Evolutionary conservation across 805 yeast species (phyloP).

Genomic region (Torulaspora gathmanii): DNA sequence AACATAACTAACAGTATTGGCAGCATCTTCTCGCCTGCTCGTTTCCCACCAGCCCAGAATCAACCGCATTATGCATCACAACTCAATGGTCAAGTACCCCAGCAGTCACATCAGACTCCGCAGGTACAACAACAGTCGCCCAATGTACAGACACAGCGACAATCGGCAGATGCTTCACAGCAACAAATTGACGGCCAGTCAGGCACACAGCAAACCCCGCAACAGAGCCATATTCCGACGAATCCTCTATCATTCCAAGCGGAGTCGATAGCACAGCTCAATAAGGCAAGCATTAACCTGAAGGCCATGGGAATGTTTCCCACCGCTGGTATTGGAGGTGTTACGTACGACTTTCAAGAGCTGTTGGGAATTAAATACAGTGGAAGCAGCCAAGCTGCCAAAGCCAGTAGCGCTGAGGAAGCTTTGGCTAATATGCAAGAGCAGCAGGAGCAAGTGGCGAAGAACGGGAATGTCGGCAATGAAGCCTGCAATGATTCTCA

Average conservation of each 20-base stretch:
- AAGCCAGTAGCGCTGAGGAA: conserved; percentile 29
- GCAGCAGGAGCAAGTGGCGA: conserved; percentile 24
- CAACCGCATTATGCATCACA: conserved; percentile 24
- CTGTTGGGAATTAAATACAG: conserved; percentile 20
- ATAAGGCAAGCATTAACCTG: conserved; percentile 20
- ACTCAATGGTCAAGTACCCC: conserved; percentile 18
- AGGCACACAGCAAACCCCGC: conserved; percentile 11
- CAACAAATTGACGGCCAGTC: conserved; percentile 10
- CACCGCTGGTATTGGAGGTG: conserved; percentile 33
- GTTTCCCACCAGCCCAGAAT: conserved; percentile 16
- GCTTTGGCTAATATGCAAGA: conserved; percentile 33
- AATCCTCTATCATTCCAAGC: conserved; percentile 15
- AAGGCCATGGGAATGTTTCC: conserved; percentile 28
- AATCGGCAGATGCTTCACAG: conserved; percentile 14
- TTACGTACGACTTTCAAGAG: conserved; percentile 31
- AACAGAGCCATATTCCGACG: conserved; percentile 5
- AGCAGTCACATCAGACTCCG: conserved; percentile 15
- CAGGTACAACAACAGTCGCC: conserved; percentile 17
- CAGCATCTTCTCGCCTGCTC: conserved; percentile 24
- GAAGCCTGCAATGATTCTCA: conserved; percentile 3
- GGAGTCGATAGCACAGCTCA: conserved; percentile 23
- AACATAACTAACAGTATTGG: conserved; percentile 29
- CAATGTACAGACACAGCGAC: conserved; percentile 16
- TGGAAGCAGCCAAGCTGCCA: conserved; percentile 23
- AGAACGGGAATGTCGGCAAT: conserved; percentile 5